A percentile compares a stretch with the other conserved stretches of the same genome.
Evolutionary conservation across 176 grass and related monocot species (phyloP).

Genomic region (Panicum miliaceum): DNA sequence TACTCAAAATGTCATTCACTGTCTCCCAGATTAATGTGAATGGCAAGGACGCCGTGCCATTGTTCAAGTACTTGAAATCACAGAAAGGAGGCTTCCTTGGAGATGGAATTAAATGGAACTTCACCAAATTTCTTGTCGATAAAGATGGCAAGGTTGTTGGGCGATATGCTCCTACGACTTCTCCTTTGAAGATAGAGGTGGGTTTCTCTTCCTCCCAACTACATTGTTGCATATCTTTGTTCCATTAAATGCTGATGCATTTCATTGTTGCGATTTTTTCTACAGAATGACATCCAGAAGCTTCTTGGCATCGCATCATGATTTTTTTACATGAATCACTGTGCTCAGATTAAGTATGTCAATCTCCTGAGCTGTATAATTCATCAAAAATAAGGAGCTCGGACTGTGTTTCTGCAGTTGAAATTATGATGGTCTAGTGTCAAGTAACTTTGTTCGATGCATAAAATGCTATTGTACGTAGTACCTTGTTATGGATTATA

Average conservation of each 20-base stretch:
- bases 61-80: constrained; percentile 65
- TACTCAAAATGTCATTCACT: neutral
- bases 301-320: constrained; percentile 13
- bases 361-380: neutral
- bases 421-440: neutral
- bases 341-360: neutral
- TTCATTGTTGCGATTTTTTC: neutral
- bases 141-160: constrained; percentile 62
- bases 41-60: constrained; percentile 51
- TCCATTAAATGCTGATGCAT: neutral
- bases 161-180: constrained; percentile 56
- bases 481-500: neutral
- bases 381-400: neutral
- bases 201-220: neutral
- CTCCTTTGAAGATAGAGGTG: constrained; percentile 62
- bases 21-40: constrained; percentile 56
- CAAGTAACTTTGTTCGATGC: neutral
- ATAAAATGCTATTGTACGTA: neutral
- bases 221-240: neutral
- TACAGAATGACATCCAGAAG: constrained; percentile 51
- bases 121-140: constrained; percentile 64
- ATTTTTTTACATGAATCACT: neutral
- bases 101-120: constrained; percentile 75
- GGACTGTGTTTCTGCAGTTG: too few species aligned
- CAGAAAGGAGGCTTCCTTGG: constrained; percentile 61